Evolutionary conservation across 1,139 yeast species (phyloP).

Genomic region (Geotrichum citri-aurantii): DNA sequence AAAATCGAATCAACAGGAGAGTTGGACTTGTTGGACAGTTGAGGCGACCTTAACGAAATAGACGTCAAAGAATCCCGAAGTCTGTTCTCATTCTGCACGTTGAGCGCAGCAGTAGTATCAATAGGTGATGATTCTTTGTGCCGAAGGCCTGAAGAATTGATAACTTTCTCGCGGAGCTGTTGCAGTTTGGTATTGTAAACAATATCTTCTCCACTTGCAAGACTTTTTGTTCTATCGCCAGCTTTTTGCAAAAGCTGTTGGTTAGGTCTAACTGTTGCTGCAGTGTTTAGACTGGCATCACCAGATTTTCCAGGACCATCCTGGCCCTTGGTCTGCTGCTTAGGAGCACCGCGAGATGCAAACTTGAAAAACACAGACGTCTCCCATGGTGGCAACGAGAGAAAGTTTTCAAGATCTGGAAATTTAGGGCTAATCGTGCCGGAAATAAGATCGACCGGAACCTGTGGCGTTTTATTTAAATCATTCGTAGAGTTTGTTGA

Average conservation of each 20-base stretch:
- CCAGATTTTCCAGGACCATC: not conserved
- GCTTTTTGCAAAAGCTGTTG: not conserved
- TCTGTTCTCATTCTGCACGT: not conserved
- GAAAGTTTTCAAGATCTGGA: not conserved
- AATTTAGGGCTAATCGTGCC: not conserved
- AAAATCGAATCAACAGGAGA: not conserved
- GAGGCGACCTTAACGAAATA: not conserved
- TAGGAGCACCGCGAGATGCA: not conserved
- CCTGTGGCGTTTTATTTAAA: not conserved
- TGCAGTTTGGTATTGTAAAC: not conserved
- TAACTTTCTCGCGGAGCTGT: not conserved
- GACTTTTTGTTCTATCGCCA: not conserved
- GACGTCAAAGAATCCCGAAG: not conserved
- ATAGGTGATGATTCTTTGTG: not conserved
- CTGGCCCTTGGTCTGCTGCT: not conserved
- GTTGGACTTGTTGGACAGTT: not conserved
- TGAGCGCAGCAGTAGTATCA: not conserved
- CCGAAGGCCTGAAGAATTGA: not conserved
- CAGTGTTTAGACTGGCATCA: not conserved
- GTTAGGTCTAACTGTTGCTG: not conserved
- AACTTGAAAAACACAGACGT: not conserved
- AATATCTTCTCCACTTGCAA: not conserved
- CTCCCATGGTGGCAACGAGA: not conserved
- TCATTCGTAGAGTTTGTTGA: not conserved
- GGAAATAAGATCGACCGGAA: not conserved